phyloP scores from a whole-genome alignment of 768 basidiomycete species.

The Termitomyces sp. region DNA sequence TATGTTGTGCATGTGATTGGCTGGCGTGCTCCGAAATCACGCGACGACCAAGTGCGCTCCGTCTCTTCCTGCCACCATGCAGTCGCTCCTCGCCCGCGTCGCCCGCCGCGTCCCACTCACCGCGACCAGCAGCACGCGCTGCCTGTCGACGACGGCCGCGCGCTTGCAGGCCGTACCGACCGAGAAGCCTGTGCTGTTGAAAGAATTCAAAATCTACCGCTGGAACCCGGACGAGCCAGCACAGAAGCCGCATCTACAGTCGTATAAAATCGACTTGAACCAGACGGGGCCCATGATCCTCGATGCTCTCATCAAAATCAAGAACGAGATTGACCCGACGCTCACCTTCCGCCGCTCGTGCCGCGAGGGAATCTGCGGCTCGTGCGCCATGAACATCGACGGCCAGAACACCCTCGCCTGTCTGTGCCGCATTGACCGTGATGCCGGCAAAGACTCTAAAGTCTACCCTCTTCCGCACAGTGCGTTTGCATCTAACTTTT shows the following conservation, averaged over 20 bases:
- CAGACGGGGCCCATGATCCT: slow-evolving; percentile 96
- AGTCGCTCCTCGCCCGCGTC: slow-evolving; percentile 11
- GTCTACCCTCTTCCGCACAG: slow-evolving; percentile 98
- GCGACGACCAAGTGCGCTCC: slow-evolving; percentile 1
- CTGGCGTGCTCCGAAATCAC: slow-evolving; percentile 17
- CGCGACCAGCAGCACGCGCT: slow-evolving; percentile 5
- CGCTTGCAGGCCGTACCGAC: slow-evolving; percentile 41
- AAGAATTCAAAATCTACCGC: slow-evolving; percentile 99
- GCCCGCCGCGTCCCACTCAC: slow-evolving; percentile 1
- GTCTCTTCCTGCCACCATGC: slow-evolving; percentile 8
- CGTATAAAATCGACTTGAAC: slow-evolving; percentile 88
- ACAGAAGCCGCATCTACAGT: slow-evolving; percentile 86
- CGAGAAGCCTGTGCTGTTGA: slow-evolving; percentile 69
- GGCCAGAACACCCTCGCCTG: slow-evolving; percentile 98
- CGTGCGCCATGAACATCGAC: slow-evolving; percentile 99
- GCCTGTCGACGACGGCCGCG: slow-evolving; percentile 11
- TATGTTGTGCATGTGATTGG: slow-evolving; percentile 17
- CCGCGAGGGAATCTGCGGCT: slow-evolving; percentile 95
- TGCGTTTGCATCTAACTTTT: slow-evolving; percentile 33
- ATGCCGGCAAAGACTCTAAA: slow-evolving; percentile 67
- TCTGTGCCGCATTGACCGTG: slow-evolving; percentile 89
- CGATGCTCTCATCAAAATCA: slow-evolving; percentile 96
- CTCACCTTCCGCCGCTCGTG: slow-evolving; percentile 94
- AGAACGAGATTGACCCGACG: slow-evolving; percentile 97
- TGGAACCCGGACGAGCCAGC: slow-evolving; percentile 98